Base-by-base conservation (phyloP, 768 basidiomycete genomes). In the Tylopilus rubrobrunneus region DNA sequence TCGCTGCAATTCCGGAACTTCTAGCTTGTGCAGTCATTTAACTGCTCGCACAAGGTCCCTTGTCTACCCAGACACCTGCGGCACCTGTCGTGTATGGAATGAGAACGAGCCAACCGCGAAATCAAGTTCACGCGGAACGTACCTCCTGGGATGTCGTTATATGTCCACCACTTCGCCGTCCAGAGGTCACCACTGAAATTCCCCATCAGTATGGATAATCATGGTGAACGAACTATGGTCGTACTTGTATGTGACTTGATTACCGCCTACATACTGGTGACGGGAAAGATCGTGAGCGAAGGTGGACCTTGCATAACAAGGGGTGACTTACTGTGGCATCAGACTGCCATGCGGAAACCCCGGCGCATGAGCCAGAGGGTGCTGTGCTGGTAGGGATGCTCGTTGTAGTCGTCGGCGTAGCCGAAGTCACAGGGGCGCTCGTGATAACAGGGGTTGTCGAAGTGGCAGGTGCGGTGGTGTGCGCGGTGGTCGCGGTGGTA, bases 161-260 rank as follows among this genome's bases (percentile, higher is more conserved):
- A n/a, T n/a, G 69, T 71, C 80, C 81, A 82, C 73, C 74, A 79
- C 49, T 72, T 62, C 5, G 79, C 78, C 1, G 69, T 74, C 80
- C 80, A 82, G 10, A 80, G 67, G 55, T 79, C 64, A 10, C 78
- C 77, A 49, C 80, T 80, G 45, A 48, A 50, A 17, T 11, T 0
- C 15, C 1, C 4, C 29, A 45, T 61, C 19, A 36, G 33, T 34
- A 31, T 37, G 36, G 4, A 27, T 1, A 21, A 36, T 31, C 3
- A 19, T 8, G n/a, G 0, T 2, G 4, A 19, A 17, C 8, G n/a
- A 25, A 25, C 15, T 5, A 14, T 9, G 7, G 15, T 52, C 76
- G 45, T 57, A 78, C 78, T 66, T 65, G n/a, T 75, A 80, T 21
- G 70, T 71, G 27, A 77, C 78, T 56, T 73, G 63, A 8, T 68